Evolutionary conservation across 345 rosid species (phyloP), one percentile per base, ranked within the genome.

Genomic region (Pistacia integerrima): DNA sequence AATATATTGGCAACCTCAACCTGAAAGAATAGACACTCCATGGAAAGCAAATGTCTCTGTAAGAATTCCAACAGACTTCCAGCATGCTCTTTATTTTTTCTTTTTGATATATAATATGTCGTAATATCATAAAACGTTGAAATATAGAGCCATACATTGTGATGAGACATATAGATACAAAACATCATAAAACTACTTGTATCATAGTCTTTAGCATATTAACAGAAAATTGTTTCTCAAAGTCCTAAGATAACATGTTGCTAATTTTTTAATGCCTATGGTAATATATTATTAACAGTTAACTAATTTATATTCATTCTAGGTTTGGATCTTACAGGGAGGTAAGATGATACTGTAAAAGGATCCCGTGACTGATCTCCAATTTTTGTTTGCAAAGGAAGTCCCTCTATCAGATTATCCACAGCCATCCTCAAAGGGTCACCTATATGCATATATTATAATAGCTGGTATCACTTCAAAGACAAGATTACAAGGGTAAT

Each of bases 331-430:
- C 77, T 79, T 84, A 87, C 90, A 44, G 82, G 75, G 38, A 83
- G 79, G 74, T 82, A 72, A 66, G 83, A 69, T 74, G 84, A 77
- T 57, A 77, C 65, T 41, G 86, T 70, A 70, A 76, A 46, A 59
- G 84, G 14, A 74, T 83, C 80, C 60, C 72, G 77, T 61, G 83
- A 74, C 52, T 84, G 70, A 70, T 77, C 79, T 76, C 78, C 83
- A 60, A 80, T 61, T 18, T 70, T 46, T 38, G 13, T 80, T 8
- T 54, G 81, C 22, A 79, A 73, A 75, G 82, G 28, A 63, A 82
- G 51, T 72, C 81, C 82, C 51, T 82, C 80, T 41, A 82, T 58
- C 71, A 84, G 57, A 77, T 82, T 80, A 11, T 82, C 87, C 73
- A 76, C 64, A 38, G 74, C 63, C 80, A 58, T 79, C 78, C 59